These are phyloP conservation scores for Daldinia childiae DNA, from an alignment of 495 filamentous ascomycete genomes.

Conservation along the genomic window DNA sequence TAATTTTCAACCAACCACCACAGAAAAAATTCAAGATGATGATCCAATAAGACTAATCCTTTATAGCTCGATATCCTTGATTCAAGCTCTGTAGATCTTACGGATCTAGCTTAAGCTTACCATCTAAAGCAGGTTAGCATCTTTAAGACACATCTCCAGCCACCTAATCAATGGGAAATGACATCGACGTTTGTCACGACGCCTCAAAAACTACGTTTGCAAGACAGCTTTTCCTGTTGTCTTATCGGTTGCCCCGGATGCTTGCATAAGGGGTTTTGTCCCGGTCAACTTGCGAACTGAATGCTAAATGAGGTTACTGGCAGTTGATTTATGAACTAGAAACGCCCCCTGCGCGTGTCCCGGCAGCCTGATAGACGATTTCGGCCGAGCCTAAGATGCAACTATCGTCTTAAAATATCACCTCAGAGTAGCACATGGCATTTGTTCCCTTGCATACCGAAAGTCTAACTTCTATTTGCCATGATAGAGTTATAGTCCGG, in stretches of 20 bases:
- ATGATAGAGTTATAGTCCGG: slow-evolving; percentile 12
- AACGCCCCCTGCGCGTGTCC: slow-evolving; percentile 2
- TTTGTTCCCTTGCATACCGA: not conserved
- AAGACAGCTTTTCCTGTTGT: not conserved
- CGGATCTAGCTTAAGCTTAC: slow-evolving; percentile 21
- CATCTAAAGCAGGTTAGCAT: not conserved
- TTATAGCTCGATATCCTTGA: not conserved
- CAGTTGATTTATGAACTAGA: slow-evolving; percentile 12
- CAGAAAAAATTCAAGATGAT: not conserved
- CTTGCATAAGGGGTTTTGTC: slow-evolving; percentile 11
- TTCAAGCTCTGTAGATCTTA: slow-evolving; percentile 20
- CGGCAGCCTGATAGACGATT: not conserved
- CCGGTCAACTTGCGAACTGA: slow-evolving; percentile 1
- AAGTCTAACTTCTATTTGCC: slow-evolving; percentile 4
- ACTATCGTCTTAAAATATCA: slow-evolving; percentile 30
- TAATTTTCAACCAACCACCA: not conserved
- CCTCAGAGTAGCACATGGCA: slow-evolving; percentile 32
- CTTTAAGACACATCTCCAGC: slow-evolving; percentile 31
- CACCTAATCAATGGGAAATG: slow-evolving; percentile 31
- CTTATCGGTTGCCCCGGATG: slow-evolving; percentile 6
- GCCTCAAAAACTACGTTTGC: not conserved
- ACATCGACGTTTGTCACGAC: slow-evolving; percentile 7
- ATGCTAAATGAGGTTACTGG: slow-evolving; percentile 6
- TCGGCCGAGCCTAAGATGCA: not conserved
- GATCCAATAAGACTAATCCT: not conserved